Evolutionary conservation across 164 flowering plant genomes (phyloP).

Genomic region (Dillenia suffruticosa): DNA sequence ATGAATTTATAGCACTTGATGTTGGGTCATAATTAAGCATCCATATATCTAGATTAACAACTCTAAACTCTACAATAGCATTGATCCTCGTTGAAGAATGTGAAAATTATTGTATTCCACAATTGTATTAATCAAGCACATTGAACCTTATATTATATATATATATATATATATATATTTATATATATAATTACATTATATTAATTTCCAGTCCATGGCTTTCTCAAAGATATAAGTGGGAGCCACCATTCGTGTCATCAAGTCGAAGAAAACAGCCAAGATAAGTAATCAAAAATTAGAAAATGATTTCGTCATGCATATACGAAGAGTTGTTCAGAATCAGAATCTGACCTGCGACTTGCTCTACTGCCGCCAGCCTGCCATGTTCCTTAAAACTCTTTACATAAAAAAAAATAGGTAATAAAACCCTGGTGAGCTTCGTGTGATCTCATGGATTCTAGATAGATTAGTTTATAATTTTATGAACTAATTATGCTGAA

Average conservation of each 20-base stretch:
- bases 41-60: too few relatives aligned
- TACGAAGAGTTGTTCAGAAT: not conserved
- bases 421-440: not conserved
- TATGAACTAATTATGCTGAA: not conserved
- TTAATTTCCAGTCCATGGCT: not conserved
- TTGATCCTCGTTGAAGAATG: too few relatives aligned
- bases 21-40: too few relatives aligned
- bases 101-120: too few relatives aligned
- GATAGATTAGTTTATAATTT: not conserved
- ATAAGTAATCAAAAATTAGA: not conserved
- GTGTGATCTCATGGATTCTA: conserved; percentile 8
- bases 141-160: not conserved
- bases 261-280: not conserved
- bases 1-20: too few relatives aligned
- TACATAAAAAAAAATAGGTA: not conserved
- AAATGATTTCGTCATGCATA: not conserved
- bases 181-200: not conserved
- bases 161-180: too few relatives aligned
- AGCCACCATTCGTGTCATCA: not conserved
- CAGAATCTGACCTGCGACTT: conserved; percentile 18
- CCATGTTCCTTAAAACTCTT: not conserved
- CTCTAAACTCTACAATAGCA: too few relatives aligned
- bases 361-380: not conserved
- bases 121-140: not conserved
- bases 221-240: not conserved